phyloP scores from a whole-genome alignment of 2,329 filamentous ascomycete species.

The Clonostachys rhizophaga region DNA sequence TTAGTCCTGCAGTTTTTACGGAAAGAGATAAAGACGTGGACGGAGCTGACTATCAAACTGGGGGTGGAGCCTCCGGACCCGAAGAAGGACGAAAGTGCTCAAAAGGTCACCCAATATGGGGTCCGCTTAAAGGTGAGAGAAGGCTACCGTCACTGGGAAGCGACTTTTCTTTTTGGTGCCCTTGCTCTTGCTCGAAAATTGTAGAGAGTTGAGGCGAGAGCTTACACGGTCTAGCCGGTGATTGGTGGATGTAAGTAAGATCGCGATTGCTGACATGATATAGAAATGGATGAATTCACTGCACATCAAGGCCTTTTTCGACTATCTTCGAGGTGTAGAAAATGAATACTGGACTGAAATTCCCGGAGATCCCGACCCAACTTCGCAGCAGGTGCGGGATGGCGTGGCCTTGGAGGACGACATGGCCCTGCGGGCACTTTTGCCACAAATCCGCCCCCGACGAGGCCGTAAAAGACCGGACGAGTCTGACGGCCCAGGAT shows the following conservation, averaged over 20 bases:
- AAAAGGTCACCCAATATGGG: constrained; percentile 93
- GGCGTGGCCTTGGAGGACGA: constrained; percentile 85
- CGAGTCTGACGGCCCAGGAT: constrained; percentile 44
- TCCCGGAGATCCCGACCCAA: constrained; percentile 58
- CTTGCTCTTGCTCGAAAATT: background rate
- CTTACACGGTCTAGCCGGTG: too few relatives aligned
- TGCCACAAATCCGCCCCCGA: constrained; percentile 69
- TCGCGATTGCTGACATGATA: background rate
- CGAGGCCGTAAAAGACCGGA: constrained; percentile 60
- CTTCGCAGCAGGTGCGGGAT: constrained; percentile 65
- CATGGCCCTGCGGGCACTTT: constrained; percentile 75
- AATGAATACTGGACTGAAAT: constrained; percentile 79
- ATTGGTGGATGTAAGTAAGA: too few relatives aligned
- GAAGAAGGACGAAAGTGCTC: constrained; percentile 80
- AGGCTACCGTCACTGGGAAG: background rate
- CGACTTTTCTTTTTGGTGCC: background rate
- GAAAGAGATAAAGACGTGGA: constrained; percentile 91
- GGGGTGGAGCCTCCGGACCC: constrained; percentile 81
- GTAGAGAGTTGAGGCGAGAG: too few relatives aligned
- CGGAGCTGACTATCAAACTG: constrained; percentile 78
- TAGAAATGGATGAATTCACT: constrained; percentile 96
- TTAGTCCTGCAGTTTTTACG: constrained; percentile 73
- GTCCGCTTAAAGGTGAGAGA: constrained; percentile 78
- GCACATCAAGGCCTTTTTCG: constrained; percentile 93
- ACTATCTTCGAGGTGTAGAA: constrained; percentile 74